These are phyloP conservation scores for Solanum sejunctum DNA, from an alignment of 257 asterid species.

Conservation along the genomic window DNA sequence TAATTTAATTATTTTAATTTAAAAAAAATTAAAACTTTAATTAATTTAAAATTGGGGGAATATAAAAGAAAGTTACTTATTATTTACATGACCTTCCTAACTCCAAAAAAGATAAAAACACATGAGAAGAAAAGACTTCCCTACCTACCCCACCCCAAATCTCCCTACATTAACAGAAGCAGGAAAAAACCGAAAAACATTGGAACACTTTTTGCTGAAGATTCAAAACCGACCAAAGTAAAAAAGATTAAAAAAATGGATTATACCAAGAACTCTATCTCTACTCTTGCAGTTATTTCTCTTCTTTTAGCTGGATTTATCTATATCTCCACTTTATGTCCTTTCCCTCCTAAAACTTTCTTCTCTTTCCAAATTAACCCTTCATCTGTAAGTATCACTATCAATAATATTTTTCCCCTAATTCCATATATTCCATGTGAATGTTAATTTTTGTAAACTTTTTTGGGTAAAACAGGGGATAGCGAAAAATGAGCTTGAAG, in stretches of 20 bases:
- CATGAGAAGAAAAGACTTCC: not conserved
- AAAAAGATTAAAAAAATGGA: slow-evolving; percentile 7
- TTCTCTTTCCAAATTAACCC: not conserved
- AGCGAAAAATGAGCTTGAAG: slow-evolving; percentile 22
- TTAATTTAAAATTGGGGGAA: fast-evolving
- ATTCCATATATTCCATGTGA: not conserved
- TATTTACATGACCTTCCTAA: not conserved
- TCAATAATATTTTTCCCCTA: not conserved
- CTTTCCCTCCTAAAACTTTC: not conserved
- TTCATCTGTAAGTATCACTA: not conserved
- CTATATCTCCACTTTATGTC: slow-evolving; percentile 16
- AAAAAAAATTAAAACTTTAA: no score
- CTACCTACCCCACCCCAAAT: not conserved
- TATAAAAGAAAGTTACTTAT: no score
- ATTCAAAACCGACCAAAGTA: not conserved
- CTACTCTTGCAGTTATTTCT: slow-evolving; percentile 17
- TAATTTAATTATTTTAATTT: no score
- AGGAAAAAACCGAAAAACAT: no score
- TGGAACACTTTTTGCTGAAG: not conserved
- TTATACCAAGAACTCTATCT: slow-evolving; percentile 15
- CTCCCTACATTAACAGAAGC: not conserved
- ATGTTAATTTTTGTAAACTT: not conserved
- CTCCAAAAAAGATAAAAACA: not conserved
- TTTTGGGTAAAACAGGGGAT: not conserved
- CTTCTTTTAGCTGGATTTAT: slow-evolving; percentile 11